phyloP scores from a whole-genome alignment of 371 early-diverging fungal species.

The Mucor sp. region DNA sequence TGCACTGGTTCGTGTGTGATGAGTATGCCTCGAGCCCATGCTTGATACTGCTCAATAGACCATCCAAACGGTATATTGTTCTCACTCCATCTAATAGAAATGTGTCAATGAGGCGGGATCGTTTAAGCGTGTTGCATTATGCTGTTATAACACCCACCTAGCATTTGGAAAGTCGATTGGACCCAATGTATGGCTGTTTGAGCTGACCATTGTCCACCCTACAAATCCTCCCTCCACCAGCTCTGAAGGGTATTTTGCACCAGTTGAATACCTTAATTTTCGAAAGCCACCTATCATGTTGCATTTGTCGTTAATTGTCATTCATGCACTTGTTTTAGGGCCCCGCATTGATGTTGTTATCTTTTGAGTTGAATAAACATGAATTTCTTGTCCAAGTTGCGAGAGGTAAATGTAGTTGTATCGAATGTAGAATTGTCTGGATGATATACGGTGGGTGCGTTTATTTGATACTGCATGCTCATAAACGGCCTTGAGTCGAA shows the following conservation, averaged over 20 bases:
- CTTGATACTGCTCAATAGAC: constrained; percentile 57
- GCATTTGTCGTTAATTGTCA: not conserved
- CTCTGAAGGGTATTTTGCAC: constrained; percentile 64
- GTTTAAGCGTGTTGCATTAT: not conserved
- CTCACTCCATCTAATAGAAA: constrained; percentile 59
- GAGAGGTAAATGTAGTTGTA: not conserved
- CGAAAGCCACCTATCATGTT: constrained; percentile 56
- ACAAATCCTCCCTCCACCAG: constrained; percentile 61
- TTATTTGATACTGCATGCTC: no score
- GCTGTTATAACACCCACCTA: constrained; percentile 18
- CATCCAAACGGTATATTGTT: constrained; percentile 61
- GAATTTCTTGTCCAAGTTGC: not conserved
- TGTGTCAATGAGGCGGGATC: not conserved
- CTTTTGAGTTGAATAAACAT: not conserved
- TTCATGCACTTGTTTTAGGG: not conserved
- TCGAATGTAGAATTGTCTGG: not conserved
- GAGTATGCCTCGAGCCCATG: constrained; percentile 49
- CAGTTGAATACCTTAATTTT: constrained; percentile 41
- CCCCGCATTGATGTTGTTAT: not conserved
- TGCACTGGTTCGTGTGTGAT: constrained; percentile 12
- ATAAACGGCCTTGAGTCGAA: no score
- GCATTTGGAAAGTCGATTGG: constrained; percentile 46
- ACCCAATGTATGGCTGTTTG: constrained; percentile 51
- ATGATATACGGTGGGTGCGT: not conserved
- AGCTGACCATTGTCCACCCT: constrained; percentile 47